Evolutionary conservation across 148 eudicot species (phyloP), one percentile per base, ranked within the genome.

Genomic region (Polygonum aviculare): DNA sequence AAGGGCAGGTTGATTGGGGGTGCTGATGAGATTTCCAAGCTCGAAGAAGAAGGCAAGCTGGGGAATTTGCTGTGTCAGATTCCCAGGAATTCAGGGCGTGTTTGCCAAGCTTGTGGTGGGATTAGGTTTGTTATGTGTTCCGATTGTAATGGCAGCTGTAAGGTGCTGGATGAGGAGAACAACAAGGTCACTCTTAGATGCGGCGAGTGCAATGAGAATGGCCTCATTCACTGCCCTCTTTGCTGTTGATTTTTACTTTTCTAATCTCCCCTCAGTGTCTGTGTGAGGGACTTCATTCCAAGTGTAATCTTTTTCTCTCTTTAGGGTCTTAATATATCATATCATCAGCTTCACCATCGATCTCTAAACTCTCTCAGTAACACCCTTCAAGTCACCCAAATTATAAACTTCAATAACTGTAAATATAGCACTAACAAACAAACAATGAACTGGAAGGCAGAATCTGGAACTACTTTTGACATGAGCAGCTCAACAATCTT

Each of bases 151-250:
- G 97, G 97, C 59, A 91, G 94, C 77, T 83, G 97, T 59, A 94
- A 86, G 76, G 80, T 94, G 33, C 69, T 94, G 85, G 92, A 80
- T 80, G 81, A 81, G 21, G 79, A 83, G 57, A 83, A 81, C 21
- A 88, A 77, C 21, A 88, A 77, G 79, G 81, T 62, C 69, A 85
- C 83, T 22, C 78, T 87, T 5, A 88, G 87, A 76, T 94, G 98
- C 84, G 83, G 83, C 0, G 84, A 90, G 69, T 91, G 98, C 72
- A 94, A 94, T 87, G 97, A 94, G 75, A 94, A 94, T 85, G 98
- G 98, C 7, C 78, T 91, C 83, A 86, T 91, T 70, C 89, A 85
- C 2, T 94, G 98, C 76, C 94, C 98, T 54, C 74, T 90, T 57
- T 93, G 97, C 72, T 88, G 85, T 73, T 88, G 39, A 83, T 21